Evolutionary conservation across 2,329 filamentous ascomycete genomes (phyloP).

Genomic region (Metarhizium robertsii): DNA sequence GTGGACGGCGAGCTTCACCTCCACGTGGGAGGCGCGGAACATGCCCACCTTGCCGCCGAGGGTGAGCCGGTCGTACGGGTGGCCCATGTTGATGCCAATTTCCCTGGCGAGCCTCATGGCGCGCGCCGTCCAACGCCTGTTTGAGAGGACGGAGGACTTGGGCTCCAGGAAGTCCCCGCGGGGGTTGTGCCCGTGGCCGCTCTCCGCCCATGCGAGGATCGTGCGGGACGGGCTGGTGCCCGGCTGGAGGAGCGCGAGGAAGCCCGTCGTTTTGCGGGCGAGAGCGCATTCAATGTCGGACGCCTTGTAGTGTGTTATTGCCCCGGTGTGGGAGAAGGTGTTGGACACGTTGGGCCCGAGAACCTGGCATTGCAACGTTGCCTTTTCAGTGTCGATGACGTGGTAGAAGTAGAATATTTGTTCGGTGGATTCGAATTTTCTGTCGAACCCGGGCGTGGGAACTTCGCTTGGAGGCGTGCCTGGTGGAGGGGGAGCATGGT

Average conservation of each 20-base stretch:
- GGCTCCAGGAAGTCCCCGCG: constrained; percentile 21
- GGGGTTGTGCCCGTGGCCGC: constrained; percentile 21
- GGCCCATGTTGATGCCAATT: constrained; percentile 19
- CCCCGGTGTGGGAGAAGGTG: constrained; percentile 19
- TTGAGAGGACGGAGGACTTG: constrained; percentile 15
- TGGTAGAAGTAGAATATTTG: constrained; percentile 23
- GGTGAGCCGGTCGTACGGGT: constrained; percentile 18
- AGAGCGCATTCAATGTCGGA: constrained; percentile 10
- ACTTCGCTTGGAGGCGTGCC: no score
- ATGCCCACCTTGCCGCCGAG: constrained; percentile 10
- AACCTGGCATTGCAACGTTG: constrained; percentile 19
- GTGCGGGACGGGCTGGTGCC: constrained; percentile 9
- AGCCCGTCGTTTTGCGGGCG: constrained; percentile 22
- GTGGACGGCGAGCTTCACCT: constrained; percentile 29
- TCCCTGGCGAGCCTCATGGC: constrained; percentile 19
- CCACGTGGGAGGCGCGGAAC: constrained; percentile 26
- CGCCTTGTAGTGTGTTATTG: background rate
- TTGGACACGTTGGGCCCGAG: constrained; percentile 22
- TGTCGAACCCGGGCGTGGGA: constrained; percentile 11
- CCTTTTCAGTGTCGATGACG: constrained; percentile 14
- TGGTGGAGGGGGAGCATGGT: background rate
- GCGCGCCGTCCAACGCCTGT: constrained; percentile 20
- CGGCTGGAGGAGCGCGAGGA: constrained; percentile 16
- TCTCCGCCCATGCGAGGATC: constrained; percentile 23
- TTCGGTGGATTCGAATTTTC: constrained; percentile 8